Evolutionary conservation across 768 basidiomycete species (phyloP).

Genomic region (Gloeostereum incarnatum): DNA sequence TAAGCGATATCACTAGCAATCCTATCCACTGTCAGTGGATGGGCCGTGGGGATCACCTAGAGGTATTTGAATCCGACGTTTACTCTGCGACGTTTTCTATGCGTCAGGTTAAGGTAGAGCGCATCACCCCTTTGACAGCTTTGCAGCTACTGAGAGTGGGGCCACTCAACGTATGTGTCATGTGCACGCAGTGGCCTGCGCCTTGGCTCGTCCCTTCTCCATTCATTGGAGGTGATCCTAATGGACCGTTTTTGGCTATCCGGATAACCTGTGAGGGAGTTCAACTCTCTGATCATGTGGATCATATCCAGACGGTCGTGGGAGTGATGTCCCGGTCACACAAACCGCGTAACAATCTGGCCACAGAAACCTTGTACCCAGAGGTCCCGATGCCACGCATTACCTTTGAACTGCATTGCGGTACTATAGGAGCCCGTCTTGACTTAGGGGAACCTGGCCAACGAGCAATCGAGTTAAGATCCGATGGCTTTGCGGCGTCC

Average conservation of each 20-base stretch:
- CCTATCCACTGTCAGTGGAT: slow-evolving; percentile 42
- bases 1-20: slow-evolving; percentile 37
- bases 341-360: neutral
- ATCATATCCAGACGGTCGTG: slow-evolving; percentile 36
- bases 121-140: slow-evolving; percentile 23
- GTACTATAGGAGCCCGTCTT: slow-evolving; percentile 39
- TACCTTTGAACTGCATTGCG: slow-evolving; percentile 36
- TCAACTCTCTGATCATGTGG: slow-evolving; percentile 43
- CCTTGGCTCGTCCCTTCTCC: slow-evolving; percentile 40
- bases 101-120: slow-evolving; percentile 33
- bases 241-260: slow-evolving; percentile 44
- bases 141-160: slow-evolving; percentile 36
- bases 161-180: slow-evolving; percentile 24
- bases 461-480: slow-evolving; percentile 46
- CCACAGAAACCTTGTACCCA: neutral
- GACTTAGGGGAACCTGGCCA: slow-evolving; percentile 36
- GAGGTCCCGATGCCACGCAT: slow-evolving; percentile 36
- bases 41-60: slow-evolving; percentile 26
- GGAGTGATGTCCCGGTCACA: slow-evolving; percentile 4
- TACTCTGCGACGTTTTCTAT: slow-evolving; percentile 37
- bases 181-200: slow-evolving; percentile 54
- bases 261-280: slow-evolving; percentile 33
- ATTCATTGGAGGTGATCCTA: slow-evolving; percentile 48
- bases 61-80: slow-evolving; percentile 34
- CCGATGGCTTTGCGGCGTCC: slow-evolving; percentile 38